Percentiles rank a stretch among this genome's conserved stretches.
Conservation (phyloP, 805 yeast species). For the Myxozyma mucilagina region DNA sequence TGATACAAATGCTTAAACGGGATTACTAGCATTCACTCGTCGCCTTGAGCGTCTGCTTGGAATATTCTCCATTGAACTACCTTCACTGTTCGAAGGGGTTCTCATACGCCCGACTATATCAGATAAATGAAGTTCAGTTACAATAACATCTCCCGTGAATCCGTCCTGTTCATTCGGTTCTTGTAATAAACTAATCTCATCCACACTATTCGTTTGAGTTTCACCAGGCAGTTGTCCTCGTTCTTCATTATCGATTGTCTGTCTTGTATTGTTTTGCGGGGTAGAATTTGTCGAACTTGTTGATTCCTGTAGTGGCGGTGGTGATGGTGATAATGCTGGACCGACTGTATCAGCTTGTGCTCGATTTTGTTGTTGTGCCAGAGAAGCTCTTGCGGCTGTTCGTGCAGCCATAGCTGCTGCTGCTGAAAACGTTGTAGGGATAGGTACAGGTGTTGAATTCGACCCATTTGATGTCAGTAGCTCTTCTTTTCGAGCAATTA, state of each 20-base stretch:
- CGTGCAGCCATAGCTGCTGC: constrained; percentile 18
- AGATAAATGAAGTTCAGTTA: constrained; percentile 21
- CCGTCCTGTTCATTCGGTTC: constrained; percentile 24
- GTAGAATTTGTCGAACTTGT: neutral
- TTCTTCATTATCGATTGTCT: constrained; percentile 24
- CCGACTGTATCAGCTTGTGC: constrained; percentile 1
- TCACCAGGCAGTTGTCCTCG: constrained; percentile 6
- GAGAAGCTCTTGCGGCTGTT: constrained; percentile 4
- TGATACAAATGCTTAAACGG: neutral
- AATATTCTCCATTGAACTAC: neutral
- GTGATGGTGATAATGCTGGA: constrained; percentile 5
- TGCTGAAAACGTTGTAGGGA: constrained; percentile 11
- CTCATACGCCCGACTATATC: constrained; percentile 13
- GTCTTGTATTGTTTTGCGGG: neutral
- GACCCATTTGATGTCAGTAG: neutral
- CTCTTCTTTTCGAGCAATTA: constrained; percentile 5
- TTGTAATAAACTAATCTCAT: constrained; percentile 1
- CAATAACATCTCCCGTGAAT: constrained; percentile 30
- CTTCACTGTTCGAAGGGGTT: neutral
- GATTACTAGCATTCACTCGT: neutral
- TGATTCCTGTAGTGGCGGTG: neutral
- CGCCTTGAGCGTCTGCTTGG: neutral
- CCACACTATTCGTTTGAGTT: neutral
- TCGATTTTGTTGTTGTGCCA: neutral
- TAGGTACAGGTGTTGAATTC: neutral